These are phyloP conservation scores for Fusarium circinatum DNA, from an alignment of 2,329 filamentous ascomycete genomes.

Conservation along the genomic window DNA sequence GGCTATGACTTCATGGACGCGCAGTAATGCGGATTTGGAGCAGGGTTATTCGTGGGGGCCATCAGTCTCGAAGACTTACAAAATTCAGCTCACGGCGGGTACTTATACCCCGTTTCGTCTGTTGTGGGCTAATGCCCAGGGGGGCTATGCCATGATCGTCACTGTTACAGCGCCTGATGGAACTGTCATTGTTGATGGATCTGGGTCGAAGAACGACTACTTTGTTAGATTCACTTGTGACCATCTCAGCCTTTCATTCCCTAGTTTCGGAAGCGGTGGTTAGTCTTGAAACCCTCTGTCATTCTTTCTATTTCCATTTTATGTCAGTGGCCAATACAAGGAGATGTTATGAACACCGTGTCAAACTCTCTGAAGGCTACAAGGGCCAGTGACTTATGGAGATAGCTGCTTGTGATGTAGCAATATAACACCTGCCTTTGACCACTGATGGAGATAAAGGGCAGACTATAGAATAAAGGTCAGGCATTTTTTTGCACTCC, in stretches of 20 bases:
- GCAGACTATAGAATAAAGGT: too few species aligned
- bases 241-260: neutral
- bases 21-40: neutral
- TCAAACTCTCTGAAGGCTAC: neutral
- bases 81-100: neutral
- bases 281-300: neutral
- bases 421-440: fast-evolving
- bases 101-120: neutral
- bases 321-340: fast-evolving
- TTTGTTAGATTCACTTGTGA: neutral
- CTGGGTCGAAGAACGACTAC: neutral
- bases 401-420: neutral
- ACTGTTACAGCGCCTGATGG: neutral
- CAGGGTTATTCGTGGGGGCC: neutral
- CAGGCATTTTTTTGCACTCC: too few species aligned
- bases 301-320: neutral
- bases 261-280: neutral
- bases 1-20: neutral
- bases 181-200: neutral
- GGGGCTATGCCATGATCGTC: neutral
- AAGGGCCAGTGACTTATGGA: neutral
- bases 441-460: too few species aligned
- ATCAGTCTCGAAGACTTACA: neutral
- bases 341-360: fast-evolving
- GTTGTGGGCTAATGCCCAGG: neutral